phyloP scores from a whole-genome alignment of 164 flowering plant species.

The Vitis riparia region DNA sequence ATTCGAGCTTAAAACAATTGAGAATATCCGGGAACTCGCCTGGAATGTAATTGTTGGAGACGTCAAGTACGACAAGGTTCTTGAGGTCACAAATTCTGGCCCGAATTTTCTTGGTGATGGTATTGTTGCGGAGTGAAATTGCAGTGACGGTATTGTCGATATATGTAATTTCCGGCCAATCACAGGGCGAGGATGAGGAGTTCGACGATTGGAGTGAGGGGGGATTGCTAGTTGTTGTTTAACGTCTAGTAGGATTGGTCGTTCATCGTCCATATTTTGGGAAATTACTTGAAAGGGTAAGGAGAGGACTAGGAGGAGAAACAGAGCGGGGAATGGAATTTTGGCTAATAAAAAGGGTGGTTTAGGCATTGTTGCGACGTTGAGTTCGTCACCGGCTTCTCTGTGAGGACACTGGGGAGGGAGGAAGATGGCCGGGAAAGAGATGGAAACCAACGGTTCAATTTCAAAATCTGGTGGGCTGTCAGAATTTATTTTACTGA shows the following conservation, averaged over 20 bases:
- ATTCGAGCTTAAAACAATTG: conserved; percentile 52
- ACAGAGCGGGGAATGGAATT: conserved; percentile 2
- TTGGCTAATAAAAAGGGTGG: background rate
- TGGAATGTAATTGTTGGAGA: conserved; percentile 43
- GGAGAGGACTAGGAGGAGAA: conserved; percentile 22
- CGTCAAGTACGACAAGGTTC: conserved; percentile 40
- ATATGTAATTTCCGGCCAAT: conserved; percentile 59
- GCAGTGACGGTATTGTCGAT: conserved; percentile 36
- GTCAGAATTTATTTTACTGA: too few relatives aligned
- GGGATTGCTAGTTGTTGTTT: conserved; percentile 41
- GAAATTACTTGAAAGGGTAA: conserved; percentile 38
- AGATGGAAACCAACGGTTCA: background rate
- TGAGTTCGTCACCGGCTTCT: background rate
- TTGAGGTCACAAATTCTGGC: conserved; percentile 52
- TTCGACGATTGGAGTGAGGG: conserved; percentile 41
- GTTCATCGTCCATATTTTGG: conserved; percentile 28
- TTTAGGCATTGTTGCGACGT: conserved; percentile 24
- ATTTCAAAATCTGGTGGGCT: too few relatives aligned
- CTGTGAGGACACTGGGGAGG: too few relatives aligned
- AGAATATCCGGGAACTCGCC: conserved; percentile 62
- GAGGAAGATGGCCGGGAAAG: conserved; percentile 11
- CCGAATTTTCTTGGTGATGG: conserved; percentile 39
- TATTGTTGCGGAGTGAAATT: conserved; percentile 18
- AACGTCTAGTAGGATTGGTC: conserved; percentile 39
- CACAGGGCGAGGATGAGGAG: conserved; percentile 44